phyloP scores from a whole-genome alignment of 495 filamentous ascomycete species.

The Trichoderma asperelloides region DNA sequence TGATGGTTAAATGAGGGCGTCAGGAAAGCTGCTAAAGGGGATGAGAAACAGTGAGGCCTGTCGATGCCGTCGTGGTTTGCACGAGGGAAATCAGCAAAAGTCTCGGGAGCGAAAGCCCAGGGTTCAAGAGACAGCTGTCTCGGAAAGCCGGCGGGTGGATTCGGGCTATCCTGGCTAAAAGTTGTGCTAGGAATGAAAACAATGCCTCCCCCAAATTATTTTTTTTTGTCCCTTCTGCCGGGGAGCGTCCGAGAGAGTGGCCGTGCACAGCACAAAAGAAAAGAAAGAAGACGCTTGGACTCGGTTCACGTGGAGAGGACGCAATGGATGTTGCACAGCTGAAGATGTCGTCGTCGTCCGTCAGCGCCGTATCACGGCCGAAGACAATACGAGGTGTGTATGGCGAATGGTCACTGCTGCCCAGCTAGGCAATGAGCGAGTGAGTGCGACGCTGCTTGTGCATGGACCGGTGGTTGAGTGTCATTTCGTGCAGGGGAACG shows the following conservation, averaged over 20 bases:
- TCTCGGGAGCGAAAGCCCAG: background rate
- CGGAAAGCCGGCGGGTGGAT: background rate
- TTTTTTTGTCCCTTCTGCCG: background rate
- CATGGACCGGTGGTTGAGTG: too few species aligned
- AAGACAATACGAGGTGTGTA: background rate
- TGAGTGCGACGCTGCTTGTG: background rate
- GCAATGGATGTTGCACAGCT: background rate
- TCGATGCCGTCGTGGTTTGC: background rate
- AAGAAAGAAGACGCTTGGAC: background rate
- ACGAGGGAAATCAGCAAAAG: background rate
- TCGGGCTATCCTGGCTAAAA: background rate
- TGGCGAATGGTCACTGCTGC: too few species aligned
- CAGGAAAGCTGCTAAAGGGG: background rate
- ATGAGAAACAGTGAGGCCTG: background rate
- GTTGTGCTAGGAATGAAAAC: background rate
- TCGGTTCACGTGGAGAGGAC: background rate
- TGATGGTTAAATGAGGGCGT: background rate
- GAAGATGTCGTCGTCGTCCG: background rate
- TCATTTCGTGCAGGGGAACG: background rate
- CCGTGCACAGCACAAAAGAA: background rate
- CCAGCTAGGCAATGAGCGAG: background rate
- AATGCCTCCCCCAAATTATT: conserved; percentile 1
- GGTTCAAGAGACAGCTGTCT: background rate
- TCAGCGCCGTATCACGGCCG: background rate
- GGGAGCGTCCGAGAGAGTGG: background rate